Conservation (phyloP, 139 green algal genomes). For the Monoraphidium neglectum region DNA sequence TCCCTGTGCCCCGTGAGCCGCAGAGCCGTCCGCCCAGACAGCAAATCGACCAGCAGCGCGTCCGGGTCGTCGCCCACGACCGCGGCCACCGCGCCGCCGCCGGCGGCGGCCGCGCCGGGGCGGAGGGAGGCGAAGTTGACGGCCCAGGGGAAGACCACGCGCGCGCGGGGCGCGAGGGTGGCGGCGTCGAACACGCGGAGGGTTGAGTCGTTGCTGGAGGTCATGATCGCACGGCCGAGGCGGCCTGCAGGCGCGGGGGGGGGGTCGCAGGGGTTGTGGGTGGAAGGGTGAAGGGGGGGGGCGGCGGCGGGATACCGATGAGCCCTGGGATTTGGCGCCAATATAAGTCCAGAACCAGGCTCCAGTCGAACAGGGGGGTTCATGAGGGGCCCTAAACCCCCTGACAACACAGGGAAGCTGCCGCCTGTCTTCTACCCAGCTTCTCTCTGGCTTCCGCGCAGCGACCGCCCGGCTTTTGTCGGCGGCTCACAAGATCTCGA, state of each 20-base stretch:
- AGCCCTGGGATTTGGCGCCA: too few species aligned
- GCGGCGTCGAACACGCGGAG: slow-evolving; percentile 60
- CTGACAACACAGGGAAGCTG: too few species aligned
- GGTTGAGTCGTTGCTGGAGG: slow-evolving; percentile 88
- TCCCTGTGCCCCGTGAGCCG: slow-evolving; percentile 79
- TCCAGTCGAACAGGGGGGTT: too few species aligned
- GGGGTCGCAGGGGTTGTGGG: not conserved
- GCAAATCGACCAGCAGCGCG: slow-evolving; percentile 45
- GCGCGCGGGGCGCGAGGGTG: slow-evolving; percentile 22
- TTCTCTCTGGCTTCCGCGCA: not conserved
- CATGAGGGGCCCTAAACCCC: too few species aligned
- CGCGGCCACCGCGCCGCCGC: slow-evolving; percentile 39
- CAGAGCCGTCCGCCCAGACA: slow-evolving; percentile 14
- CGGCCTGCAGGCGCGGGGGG: slow-evolving; percentile 12
- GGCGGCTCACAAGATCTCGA: slow-evolving; percentile 38
- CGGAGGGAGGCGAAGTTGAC: slow-evolving; percentile 85
- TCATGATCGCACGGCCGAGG: slow-evolving; percentile 48
- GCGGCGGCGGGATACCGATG: too few species aligned
- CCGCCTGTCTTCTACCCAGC: too few species aligned
- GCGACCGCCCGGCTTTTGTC: slow-evolving; percentile 7
- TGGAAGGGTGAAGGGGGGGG: not conserved
- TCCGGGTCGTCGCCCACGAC: slow-evolving; percentile 83
- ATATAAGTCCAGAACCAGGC: too few species aligned
- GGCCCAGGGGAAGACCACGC: slow-evolving; percentile 72
- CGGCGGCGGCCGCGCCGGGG: slow-evolving; percentile 30